phyloP scores from a whole-genome alignment of 2,329 filamentous ascomycete species.

The Cladosporium cucumerinum region DNA sequence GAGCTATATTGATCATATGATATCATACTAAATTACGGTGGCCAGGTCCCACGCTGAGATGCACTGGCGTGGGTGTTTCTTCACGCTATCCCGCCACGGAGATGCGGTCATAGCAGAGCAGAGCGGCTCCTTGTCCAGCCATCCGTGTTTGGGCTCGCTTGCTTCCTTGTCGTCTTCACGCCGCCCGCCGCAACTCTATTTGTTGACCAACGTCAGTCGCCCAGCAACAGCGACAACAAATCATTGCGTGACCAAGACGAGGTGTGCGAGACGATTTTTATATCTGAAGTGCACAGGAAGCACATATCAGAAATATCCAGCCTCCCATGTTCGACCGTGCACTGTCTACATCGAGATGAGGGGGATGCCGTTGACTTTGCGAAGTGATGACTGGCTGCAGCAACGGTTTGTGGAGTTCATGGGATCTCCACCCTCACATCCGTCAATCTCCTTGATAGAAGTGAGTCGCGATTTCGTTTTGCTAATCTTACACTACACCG shows the following conservation, averaged over 20 bases:
- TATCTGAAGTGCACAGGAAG: not conserved
- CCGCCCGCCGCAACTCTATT: slow-evolving; percentile 5
- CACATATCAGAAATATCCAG: not conserved
- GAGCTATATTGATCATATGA: not conserved
- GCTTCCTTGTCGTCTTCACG: slow-evolving; percentile 1
- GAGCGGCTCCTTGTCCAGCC: not conserved
- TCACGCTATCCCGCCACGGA: not conserved
- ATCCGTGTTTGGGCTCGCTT: slow-evolving; percentile 6
- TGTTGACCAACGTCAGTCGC: not conserved
- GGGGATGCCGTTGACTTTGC: not conserved
- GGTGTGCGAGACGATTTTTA: not conserved
- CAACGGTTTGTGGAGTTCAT: not conserved
- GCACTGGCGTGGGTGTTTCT: not conserved
- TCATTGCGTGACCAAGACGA: not conserved
- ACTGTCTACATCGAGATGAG: not conserved
- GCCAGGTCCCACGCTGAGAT: not conserved
- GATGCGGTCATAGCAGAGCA: not conserved
- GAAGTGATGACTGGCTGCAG: not conserved
- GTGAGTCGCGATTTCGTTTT: not conserved
- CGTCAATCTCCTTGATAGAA: not conserved
- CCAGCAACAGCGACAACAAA: not conserved
- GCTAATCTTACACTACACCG: not conserved
- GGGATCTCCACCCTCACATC: not conserved
- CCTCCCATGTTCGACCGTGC: not conserved
- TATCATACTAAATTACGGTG: not conserved